Conservation (phyloP, 371 early-diverging fungal species). For the Mortierella sp. region DNA sequence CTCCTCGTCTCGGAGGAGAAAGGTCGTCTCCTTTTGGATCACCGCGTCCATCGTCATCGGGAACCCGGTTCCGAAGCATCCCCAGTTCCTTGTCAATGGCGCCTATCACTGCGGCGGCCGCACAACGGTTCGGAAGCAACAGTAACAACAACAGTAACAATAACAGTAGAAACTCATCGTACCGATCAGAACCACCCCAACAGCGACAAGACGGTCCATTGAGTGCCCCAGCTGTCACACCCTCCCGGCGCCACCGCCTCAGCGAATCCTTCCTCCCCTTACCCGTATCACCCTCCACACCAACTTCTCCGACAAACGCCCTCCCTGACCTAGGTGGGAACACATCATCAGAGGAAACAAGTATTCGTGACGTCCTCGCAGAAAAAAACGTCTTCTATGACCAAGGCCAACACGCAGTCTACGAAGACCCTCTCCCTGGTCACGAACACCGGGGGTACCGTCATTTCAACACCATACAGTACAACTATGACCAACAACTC, state of each 20-base stretch:
- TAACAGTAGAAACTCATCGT: neutral
- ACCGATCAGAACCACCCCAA: neutral
- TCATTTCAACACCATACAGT: constrained; percentile 23
- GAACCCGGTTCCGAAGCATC: neutral
- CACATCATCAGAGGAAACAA: neutral
- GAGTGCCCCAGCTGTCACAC: neutral
- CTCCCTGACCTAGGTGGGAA: neutral
- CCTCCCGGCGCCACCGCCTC: neutral
- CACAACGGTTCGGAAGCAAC: neutral
- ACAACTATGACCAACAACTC: constrained; percentile 17
- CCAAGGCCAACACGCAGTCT: constrained; percentile 31
- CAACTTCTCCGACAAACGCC: neutral
- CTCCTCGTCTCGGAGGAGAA: neutral
- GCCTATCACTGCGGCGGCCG: neutral
- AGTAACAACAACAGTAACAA: neutral
- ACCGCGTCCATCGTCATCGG: neutral
- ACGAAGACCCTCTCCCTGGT: constrained; percentile 14
- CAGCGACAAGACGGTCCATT: neutral
- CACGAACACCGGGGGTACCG: constrained; percentile 1
- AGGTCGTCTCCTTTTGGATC: neutral
- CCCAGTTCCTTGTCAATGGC: neutral
- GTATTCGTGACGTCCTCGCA: constrained; percentile 23
- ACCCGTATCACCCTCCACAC: neutral
- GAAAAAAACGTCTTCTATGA: constrained; percentile 32
- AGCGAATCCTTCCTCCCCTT: neutral